Percentiles rank a stretch among this genome's conserved stretches.
These are phyloP conservation scores for Shiraia bambusicola DNA, from an alignment of 2,329 filamentous ascomycete genomes.

Conservation along the genomic window DNA sequence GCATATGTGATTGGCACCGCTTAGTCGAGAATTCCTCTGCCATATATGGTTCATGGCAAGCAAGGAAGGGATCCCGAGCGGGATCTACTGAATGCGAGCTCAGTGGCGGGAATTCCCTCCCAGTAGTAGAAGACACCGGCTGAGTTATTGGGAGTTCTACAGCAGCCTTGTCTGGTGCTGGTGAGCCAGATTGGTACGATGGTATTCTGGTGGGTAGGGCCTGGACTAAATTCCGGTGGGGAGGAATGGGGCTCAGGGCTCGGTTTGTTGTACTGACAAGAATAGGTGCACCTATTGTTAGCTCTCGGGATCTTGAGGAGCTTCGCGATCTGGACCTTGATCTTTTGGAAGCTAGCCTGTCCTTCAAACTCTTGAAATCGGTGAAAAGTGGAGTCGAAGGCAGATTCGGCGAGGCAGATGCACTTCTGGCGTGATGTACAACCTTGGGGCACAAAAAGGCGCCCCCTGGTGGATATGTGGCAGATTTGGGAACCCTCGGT, in stretches of 20 bases:
- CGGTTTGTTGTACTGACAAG: slow-evolving; percentile 38
- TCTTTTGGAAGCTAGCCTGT: slow-evolving; percentile 33
- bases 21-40: slow-evolving; percentile 6
- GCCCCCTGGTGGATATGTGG: slow-evolving; percentile 28
- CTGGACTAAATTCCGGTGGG: too few relatives aligned
- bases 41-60: slow-evolving; percentile 13
- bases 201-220: too few relatives aligned
- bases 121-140: slow-evolving; percentile 15
- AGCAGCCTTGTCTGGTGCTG: slow-evolving; percentile 15
- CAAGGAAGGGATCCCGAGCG: slow-evolving; percentile 14
- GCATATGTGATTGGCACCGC: slow-evolving; percentile 27
- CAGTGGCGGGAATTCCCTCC: slow-evolving; percentile 34
- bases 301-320: slow-evolving; percentile 25
- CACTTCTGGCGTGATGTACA: slow-evolving; percentile 32
- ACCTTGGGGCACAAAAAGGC: slow-evolving; percentile 26
- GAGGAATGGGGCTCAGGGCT: slow-evolving; percentile 29
- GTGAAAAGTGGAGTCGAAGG: slow-evolving; percentile 30
- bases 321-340: slow-evolving; percentile 25
- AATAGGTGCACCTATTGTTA: slow-evolving; percentile 37
- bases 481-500: slow-evolving; percentile 29
- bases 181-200: slow-evolving; percentile 34
- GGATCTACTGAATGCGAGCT: slow-evolving; percentile 36
- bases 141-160: slow-evolving; percentile 4
- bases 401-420: slow-evolving; percentile 32
- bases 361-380: slow-evolving; percentile 37